These are phyloP conservation scores for Xerocomus nothofagi DNA, from an alignment of 1,284 basidiomycete genomes.

Conservation along the genomic window DNA sequence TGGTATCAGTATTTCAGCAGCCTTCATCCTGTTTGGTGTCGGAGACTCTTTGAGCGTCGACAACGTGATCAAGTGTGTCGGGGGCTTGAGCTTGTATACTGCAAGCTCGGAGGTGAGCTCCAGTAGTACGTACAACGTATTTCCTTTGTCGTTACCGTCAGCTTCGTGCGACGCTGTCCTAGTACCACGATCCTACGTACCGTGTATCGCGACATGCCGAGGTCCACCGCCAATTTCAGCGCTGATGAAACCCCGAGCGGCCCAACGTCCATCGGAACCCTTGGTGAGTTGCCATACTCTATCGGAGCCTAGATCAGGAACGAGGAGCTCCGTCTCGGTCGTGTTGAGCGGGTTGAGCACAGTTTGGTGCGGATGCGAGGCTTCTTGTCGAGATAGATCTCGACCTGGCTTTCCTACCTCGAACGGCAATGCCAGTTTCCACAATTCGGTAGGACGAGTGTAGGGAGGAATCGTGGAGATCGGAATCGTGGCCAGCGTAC, in stretches of 20 bases:
- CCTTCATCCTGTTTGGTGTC: conserved; percentile 42
- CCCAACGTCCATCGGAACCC: conserved; percentile 45
- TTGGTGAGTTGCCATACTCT: conserved; percentile 56
- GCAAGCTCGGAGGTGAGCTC: conserved; percentile 61
- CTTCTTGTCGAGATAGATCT: conserved; percentile 58
- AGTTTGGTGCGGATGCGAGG: conserved; percentile 70
- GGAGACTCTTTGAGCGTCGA: conserved; percentile 47
- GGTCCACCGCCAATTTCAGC: conserved; percentile 62
- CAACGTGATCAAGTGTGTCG: conserved; percentile 37
- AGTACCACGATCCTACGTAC: conserved; percentile 41
- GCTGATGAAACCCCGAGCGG: conserved; percentile 42
- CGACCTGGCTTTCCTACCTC: conserved; percentile 51
- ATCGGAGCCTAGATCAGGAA: conserved; percentile 73
- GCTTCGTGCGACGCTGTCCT: not conserved
- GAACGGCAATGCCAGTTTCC: conserved; percentile 41
- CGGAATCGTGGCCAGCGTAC: conserved; percentile 52
- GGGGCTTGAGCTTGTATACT: conserved; percentile 44
- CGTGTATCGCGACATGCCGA: conserved; percentile 60
- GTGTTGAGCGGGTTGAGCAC: conserved; percentile 38
- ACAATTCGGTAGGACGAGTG: conserved; percentile 33
- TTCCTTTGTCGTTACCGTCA: conserved; percentile 38
- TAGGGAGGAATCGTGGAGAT: conserved; percentile 49
- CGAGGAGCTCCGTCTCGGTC: conserved; percentile 54
- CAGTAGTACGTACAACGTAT: conserved; percentile 60
- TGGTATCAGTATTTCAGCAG: conserved; percentile 59